These are phyloP conservation scores for Carpinus viminea DNA, from an alignment of 306 rosid species.

Conservation along the genomic window DNA sequence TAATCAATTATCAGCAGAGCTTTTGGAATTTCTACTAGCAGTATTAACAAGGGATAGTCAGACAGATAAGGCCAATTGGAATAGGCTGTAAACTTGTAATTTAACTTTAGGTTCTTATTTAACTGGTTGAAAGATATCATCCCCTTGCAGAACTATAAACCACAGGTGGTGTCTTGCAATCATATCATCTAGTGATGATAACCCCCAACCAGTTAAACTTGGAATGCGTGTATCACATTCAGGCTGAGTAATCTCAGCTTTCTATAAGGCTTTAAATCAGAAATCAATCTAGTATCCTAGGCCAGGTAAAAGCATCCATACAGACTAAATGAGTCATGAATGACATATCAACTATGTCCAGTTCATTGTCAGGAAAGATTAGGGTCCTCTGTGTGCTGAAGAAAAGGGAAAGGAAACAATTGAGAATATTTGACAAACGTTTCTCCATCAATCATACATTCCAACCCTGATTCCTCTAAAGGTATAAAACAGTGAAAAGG, in stretches of 20 bases:
- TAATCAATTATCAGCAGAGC: slow-evolving; percentile 5
- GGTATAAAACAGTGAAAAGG: too few species aligned
- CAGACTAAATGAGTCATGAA: background rate
- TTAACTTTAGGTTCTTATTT: background rate
- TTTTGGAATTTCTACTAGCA: background rate
- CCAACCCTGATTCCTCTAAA: too few species aligned
- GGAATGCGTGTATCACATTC: background rate
- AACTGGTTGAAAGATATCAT: background rate
- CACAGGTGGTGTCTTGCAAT: background rate
- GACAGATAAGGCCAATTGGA: background rate
- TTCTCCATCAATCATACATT: background rate
- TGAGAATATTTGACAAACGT: background rate
- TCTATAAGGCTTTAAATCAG: background rate
- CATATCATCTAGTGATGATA: background rate
- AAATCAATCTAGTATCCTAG: background rate
- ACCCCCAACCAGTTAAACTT: background rate
- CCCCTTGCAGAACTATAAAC: background rate
- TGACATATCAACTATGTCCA: background rate
- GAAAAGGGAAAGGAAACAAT: background rate
- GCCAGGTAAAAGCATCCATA: background rate
- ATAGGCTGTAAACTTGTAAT: background rate
- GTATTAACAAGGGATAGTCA: background rate
- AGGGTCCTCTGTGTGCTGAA: background rate
- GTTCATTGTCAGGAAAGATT: slow-evolving; percentile 4
- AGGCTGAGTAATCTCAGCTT: background rate